These are phyloP conservation scores for Arabidopsis lyrata DNA, from an alignment of 441 rosid species.

Conservation along the genomic window DNA sequence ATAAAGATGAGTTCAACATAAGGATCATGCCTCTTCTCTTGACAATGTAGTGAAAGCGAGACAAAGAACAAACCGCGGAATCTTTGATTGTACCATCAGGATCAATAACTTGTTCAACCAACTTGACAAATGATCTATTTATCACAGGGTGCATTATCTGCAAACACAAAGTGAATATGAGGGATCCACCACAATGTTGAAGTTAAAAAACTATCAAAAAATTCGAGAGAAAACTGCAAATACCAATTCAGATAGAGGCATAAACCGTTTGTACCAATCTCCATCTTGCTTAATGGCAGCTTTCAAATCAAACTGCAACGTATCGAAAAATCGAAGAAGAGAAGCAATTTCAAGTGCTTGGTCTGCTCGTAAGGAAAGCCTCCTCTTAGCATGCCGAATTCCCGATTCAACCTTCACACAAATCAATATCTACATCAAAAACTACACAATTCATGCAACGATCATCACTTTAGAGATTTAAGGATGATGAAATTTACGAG, in stretches of 20 bases:
- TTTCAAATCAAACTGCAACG: slow-evolving; percentile 74
- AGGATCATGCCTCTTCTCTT: slow-evolving; percentile 1
- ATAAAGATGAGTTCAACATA: slow-evolving; percentile 28
- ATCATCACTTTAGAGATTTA: not conserved
- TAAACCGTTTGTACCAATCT: slow-evolving; percentile 69
- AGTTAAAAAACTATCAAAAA: slow-evolving; percentile 6
- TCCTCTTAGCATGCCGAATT: slow-evolving; percentile 57
- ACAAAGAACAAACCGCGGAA: slow-evolving; percentile 73
- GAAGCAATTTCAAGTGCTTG: slow-evolving; percentile 75
- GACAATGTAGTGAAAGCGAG: slow-evolving; percentile 4
- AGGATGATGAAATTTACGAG: slow-evolving; percentile 46
- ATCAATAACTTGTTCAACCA: slow-evolving; percentile 70
- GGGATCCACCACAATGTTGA: slow-evolving; percentile 10
- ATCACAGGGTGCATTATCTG: slow-evolving; percentile 71
- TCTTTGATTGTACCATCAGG: slow-evolving; percentile 85
- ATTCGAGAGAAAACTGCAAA: slow-evolving; percentile 10
- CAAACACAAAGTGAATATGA: slow-evolving; percentile 29
- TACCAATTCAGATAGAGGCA: slow-evolving; percentile 85
- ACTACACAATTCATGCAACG: slow-evolving; percentile 14
- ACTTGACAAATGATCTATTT: slow-evolving; percentile 60
- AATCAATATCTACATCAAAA: slow-evolving; percentile 18
- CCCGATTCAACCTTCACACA: slow-evolving; percentile 67
- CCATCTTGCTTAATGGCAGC: slow-evolving; percentile 71
- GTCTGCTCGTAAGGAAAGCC: slow-evolving; percentile 55
- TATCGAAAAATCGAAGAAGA: slow-evolving; percentile 61